Conservation (phyloP, 2,329 filamentous ascomycete genomes). For the Leptodontidium sp. region DNA sequence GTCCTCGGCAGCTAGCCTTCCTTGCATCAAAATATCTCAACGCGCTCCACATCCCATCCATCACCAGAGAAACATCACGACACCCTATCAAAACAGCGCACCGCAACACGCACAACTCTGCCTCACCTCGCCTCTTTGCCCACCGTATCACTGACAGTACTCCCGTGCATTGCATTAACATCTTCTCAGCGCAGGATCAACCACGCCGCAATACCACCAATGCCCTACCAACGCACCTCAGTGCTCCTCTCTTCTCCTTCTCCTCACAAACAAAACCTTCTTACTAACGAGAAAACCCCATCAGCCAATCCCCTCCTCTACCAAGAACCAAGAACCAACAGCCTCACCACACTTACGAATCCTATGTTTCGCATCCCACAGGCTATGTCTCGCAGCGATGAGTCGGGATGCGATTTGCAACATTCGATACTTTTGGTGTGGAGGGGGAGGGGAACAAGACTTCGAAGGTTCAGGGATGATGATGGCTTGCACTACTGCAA, state of each 20-base stretch:
- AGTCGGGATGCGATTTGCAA: slow-evolving; percentile 13
- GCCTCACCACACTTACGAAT: slow-evolving; percentile 9
- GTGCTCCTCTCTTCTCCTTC: no score
- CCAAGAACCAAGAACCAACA: slow-evolving; percentile 13
- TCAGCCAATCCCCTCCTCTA: neutral
- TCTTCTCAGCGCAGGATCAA: neutral
- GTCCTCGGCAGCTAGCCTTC: neutral
- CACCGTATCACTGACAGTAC: neutral
- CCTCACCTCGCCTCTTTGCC: neutral
- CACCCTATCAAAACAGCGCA: slow-evolving; percentile 6
- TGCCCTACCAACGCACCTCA: no score
- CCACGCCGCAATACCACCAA: neutral
- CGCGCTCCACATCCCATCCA: neutral
- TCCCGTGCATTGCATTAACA: no score
- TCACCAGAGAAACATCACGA: neutral
- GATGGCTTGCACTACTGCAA: neutral
- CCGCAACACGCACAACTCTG: neutral
- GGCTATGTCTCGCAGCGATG: slow-evolving; percentile 8
- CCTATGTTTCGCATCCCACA: slow-evolving; percentile 7
- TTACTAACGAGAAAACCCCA: no score
- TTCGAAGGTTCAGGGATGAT: neutral
- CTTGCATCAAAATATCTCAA: neutral
- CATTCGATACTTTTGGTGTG: neutral
- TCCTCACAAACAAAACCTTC: no score
- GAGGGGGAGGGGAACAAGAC: no score